Evolutionary conservation across 2,329 filamentous ascomycete genomes (phyloP).

Genomic region (Phyllachora maydis): DNA sequence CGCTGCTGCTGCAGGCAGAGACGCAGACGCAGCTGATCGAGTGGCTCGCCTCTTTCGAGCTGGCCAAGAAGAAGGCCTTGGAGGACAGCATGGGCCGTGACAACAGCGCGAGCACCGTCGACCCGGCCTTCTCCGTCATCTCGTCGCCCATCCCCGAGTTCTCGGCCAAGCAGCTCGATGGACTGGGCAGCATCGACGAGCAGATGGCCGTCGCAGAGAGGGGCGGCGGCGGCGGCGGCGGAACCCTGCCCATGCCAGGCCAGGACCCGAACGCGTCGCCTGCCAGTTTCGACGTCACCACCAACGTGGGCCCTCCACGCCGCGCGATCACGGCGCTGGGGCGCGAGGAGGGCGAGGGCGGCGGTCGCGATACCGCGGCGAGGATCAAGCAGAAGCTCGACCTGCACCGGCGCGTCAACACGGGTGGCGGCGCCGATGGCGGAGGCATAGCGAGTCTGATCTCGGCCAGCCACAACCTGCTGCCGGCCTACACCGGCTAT

Average conservation of each 20-base stretch:
- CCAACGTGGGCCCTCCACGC: conserved; percentile 18
- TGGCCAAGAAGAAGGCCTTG: conserved; percentile 80
- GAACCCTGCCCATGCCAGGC: conserved; percentile 46
- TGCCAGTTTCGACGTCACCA: conserved; percentile 50
- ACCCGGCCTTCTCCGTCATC: conserved; percentile 80
- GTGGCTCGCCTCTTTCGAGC: conserved; percentile 85
- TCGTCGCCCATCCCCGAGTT: conserved; percentile 80
- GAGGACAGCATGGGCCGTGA: conserved; percentile 44
- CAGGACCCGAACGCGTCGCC: conserved; percentile 35
- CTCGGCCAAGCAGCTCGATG: conserved; percentile 46
- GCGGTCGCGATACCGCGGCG: conserved; percentile 63
- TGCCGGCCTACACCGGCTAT: conserved; percentile 36
- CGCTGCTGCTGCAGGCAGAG: conserved; percentile 76
- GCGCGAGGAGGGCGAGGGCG: conserved; percentile 50
- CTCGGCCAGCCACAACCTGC: conserved; percentile 60
- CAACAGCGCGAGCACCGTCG: conserved; percentile 23
- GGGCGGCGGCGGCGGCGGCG: no score
- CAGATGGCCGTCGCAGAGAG: conserved; percentile 28
- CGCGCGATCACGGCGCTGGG: conserved; percentile 32
- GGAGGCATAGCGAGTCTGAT: conserved; percentile 70
- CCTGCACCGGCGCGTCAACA: conserved; percentile 59
- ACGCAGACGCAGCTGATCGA: conserved; percentile 82
- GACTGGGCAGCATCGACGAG: no score
- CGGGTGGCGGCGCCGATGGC: conserved; percentile 11
- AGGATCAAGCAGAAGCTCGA: conserved; percentile 88